Evolutionary conservation across 2,329 filamentous ascomycete species (phyloP).

Genomic region (Zymoseptoria pseudotritici): DNA sequence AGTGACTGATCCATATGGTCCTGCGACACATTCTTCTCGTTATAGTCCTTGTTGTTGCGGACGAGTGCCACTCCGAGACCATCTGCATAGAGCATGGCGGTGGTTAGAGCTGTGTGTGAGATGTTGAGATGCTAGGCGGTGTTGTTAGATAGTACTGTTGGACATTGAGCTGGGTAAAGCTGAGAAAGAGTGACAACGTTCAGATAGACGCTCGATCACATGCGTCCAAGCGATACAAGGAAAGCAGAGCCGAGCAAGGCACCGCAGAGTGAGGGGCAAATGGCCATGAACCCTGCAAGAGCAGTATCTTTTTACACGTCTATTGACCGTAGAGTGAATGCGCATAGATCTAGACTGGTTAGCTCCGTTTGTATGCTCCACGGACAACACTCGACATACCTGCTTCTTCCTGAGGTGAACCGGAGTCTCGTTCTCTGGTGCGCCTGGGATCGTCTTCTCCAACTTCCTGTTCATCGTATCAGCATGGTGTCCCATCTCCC

Average conservation of each 20-base stretch:
- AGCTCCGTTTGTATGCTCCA: neutral
- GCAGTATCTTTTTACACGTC: constrained; percentile 4
- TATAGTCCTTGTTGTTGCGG: neutral
- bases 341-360: constrained; percentile 1
- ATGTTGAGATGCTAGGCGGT: neutral
- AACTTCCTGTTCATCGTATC: constrained; percentile 33
- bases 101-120: neutral
- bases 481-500: neutral
- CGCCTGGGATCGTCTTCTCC: constrained; percentile 46
- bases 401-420: constrained; percentile 44
- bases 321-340: constrained; percentile 9
- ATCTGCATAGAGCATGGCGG: neutral
- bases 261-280: neutral
- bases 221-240: neutral
- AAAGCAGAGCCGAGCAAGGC: neutral
- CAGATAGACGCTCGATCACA: neutral
- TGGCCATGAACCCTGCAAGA: neutral
- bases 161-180: neutral
- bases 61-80: neutral
- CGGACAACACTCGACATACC: constrained; percentile 21
- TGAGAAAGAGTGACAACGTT: neutral
- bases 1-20: neutral
- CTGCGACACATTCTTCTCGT: neutral
- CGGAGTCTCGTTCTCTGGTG: constrained; percentile 42
- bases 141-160: neutral